Percentiles rank a stretch among this genome's conserved stretches.
These are phyloP conservation scores for Alternaria ethzedia DNA, from an alignment of 2,329 filamentous ascomycete genomes.

Conservation along the genomic window DNA sequence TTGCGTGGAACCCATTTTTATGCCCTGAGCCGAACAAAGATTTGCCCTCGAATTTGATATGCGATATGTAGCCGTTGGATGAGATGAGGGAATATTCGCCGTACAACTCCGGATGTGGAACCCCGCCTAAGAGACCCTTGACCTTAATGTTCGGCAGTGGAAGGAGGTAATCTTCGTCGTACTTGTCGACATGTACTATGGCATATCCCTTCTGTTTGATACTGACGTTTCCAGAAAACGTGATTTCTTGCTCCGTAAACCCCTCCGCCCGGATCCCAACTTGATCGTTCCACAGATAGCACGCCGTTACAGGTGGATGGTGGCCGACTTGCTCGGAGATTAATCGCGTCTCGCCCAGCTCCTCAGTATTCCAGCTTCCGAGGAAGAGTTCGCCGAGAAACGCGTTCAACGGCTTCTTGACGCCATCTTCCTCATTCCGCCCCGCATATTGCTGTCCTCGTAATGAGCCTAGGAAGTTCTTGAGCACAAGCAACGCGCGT, in stretches of 20 bases:
- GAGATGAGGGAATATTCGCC: constrained; percentile 52
- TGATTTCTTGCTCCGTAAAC: constrained; percentile 56
- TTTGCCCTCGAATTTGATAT: constrained; percentile 55
- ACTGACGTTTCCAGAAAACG: constrained; percentile 53
- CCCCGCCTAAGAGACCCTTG: constrained; percentile 53
- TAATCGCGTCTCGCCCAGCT: constrained; percentile 49
- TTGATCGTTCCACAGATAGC: constrained; percentile 55
- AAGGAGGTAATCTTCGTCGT: constrained; percentile 54
- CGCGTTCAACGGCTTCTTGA: constrained; percentile 60
- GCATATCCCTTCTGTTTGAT: constrained; percentile 57
- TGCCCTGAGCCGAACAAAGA: constrained; percentile 48
- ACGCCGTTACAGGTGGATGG: constrained; percentile 56
- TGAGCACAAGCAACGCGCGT: constrained; percentile 55
- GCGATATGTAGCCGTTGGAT: constrained; percentile 51
- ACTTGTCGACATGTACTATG: constrained; percentile 52
- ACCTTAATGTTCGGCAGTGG: constrained; percentile 55
- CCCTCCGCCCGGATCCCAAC: constrained; percentile 53
- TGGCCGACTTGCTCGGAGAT: constrained; percentile 56
- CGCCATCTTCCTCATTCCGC: constrained; percentile 49
- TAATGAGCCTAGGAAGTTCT: constrained; percentile 57
- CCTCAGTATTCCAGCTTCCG: constrained; percentile 39
- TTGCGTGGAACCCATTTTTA: constrained; percentile 52
- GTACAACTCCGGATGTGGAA: constrained; percentile 53
- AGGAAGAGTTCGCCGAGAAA: constrained; percentile 59
- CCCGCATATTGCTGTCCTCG: constrained; percentile 58